A percentile compares a stretch with the other conserved stretches of the same genome.
phyloP scores from a whole-genome alignment of 345 rosid species.

The Anastatica hierochuntica region DNA sequence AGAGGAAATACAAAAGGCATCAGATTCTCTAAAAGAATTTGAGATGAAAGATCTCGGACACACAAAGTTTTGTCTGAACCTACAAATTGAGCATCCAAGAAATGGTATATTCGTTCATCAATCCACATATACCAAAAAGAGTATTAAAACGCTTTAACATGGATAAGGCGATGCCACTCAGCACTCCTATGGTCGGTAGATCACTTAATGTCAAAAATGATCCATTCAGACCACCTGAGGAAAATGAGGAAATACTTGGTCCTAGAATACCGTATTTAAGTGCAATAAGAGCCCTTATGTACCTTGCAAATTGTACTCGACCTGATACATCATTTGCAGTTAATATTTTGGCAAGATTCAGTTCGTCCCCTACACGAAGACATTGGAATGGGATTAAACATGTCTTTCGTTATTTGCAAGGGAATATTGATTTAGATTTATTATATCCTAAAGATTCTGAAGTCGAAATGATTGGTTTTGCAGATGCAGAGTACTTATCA shows the following conservation, averaged over 20 bases:
- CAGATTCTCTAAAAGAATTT: background rate
- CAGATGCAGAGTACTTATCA: no score
- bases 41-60: background rate
- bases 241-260: background rate
- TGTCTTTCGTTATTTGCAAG: background rate
- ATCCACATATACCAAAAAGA: background rate
- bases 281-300: background rate
- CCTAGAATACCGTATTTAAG: background rate
- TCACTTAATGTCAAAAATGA: background rate
- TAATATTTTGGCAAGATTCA: background rate
- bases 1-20: background rate
- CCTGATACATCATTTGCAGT: background rate
- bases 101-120: background rate
- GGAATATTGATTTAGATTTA: background rate
- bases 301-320: background rate
- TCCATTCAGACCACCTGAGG: background rate
- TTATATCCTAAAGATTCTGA: background rate
- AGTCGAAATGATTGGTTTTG: background rate
- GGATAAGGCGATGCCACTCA: background rate
- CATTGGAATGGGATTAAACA: background rate
- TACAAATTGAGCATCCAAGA: background rate
- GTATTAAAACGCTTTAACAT: background rate
- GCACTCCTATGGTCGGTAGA: background rate
- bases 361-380: background rate
- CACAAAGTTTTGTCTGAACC: background rate